A percentile compares a stretch with the other conserved stretches of the same genome.
These are phyloP conservation scores for Pseudocercospora vitis DNA, from an alignment of 2,329 filamentous ascomycete genomes.

Conservation along the genomic window DNA sequence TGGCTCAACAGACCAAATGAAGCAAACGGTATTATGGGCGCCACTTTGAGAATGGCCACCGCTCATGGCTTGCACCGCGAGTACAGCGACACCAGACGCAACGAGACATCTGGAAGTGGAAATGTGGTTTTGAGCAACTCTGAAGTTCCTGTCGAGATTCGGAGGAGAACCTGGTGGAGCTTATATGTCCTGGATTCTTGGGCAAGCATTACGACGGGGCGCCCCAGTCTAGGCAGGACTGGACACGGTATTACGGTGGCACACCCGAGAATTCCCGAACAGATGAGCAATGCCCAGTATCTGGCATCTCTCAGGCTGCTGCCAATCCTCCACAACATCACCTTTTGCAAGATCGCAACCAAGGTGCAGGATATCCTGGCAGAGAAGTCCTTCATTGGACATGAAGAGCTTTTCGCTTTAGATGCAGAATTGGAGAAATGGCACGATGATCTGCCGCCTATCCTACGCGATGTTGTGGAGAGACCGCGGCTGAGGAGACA, in stretches of 20 bases:
- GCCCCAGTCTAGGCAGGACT: constrained; percentile 68
- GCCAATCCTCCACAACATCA: constrained; percentile 72
- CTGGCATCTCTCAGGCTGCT: constrained; percentile 64
- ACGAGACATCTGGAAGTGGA: constrained; percentile 42
- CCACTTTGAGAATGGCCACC: constrained; percentile 36
- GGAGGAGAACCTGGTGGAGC: constrained; percentile 72
- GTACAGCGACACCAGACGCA: constrained; percentile 41
- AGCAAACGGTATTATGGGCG: constrained; percentile 37
- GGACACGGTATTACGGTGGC: constrained; percentile 67
- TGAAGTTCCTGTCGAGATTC: constrained; percentile 59
- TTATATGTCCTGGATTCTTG: constrained; percentile 73
- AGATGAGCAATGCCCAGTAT: constrained; percentile 40
- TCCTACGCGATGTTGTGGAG: constrained; percentile 35
- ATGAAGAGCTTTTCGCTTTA: constrained; percentile 64
- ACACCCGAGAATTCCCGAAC: constrained; percentile 52
- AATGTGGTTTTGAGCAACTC: constrained; percentile 33
- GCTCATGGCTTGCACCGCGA: constrained; percentile 37
- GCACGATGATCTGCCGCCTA: constrained; percentile 66
- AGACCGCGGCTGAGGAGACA: constrained; percentile 6
- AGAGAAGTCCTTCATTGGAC: constrained; percentile 65
- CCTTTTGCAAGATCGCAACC: constrained; percentile 77
- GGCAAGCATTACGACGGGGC: constrained; percentile 69
- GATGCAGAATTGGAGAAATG: constrained; percentile 70
- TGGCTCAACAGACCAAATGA: constrained; percentile 38
- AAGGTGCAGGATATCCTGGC: constrained; percentile 74